Evolutionary conservation across 768 basidiomycete species (phyloP), one percentile per base, ranked within the genome.

Genomic region (Rhizopogon salebrosus): DNA sequence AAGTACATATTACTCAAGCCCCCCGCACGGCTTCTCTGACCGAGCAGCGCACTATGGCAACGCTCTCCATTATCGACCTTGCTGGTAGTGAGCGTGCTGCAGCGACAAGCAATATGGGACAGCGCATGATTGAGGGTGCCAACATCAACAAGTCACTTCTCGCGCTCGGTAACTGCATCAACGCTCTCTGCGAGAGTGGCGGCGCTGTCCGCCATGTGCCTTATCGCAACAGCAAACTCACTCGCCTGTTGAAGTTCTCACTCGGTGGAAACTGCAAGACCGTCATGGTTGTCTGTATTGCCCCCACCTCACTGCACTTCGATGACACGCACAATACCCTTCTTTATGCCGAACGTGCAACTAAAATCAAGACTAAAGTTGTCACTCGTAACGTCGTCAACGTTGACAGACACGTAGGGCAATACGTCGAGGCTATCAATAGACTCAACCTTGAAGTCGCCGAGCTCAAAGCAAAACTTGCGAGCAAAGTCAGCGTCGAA

Each of bases 301-400:
- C 94, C 0, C 97, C 97, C 1, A 93, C 94, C 4, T 94, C 93
- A 35, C 81, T 81, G 35, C 94, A 99, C 71, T 97, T 98, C 67
- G 97, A 98, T 64, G 97, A 99, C 67, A 98, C 97, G 29, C 93
- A 97, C 67, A 99, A 99, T 66, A 98, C 97, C 2, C 85, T 99
- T 43, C 76, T 97, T 55, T 99, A 98, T 69, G 97, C 97, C 22
- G 95, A 99, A 62, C 88, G 95, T 41, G 95, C 97, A 24, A 97
- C 97, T 54, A 92, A 94, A 75, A 98, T 99, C 72, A 95, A 95
- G 75, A 98, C 95, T 16, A 95, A 92, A 67, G 93, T 98, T 51
- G 86, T 98, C 54, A 94, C 95, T 1, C 81, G 92, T 41, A 98
- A 99, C 65, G 88, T 95, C 27, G 87, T 95, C 62, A 94, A 95